Evolutionary conservation across 345 rosid species (phyloP).

Genomic region (Trapa bicornis): DNA sequence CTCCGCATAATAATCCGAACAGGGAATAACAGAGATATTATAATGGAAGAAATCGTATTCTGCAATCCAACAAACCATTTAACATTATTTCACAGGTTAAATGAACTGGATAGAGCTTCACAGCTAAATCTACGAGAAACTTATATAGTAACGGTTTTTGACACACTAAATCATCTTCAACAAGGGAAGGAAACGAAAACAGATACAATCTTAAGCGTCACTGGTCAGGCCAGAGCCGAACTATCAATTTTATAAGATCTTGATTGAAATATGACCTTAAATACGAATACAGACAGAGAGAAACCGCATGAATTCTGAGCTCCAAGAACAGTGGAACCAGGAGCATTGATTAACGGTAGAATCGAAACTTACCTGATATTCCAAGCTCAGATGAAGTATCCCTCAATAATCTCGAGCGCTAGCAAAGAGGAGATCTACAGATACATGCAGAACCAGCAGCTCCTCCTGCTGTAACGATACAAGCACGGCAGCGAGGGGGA

Average conservation of each 20-base stretch:
- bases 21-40: not conserved
- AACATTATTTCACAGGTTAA: no score
- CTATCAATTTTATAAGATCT: not conserved
- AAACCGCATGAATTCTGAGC: not conserved
- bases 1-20: not conserved
- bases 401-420: not conserved
- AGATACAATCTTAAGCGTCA: not conserved
- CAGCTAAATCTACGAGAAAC: not conserved
- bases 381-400: slow-evolving; percentile 3
- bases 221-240: not conserved
- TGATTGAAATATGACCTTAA: not conserved
- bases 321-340: not conserved
- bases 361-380: slow-evolving; percentile 15
- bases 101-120: no score
- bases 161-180: not conserved
- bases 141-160: not conserved
- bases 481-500: not conserved
- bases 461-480: not conserved
- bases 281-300: not conserved
- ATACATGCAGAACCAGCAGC: not conserved
- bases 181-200: not conserved
- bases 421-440: not conserved
- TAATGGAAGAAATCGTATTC: no score
- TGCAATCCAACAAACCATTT: no score
- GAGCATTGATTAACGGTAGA: slow-evolving; percentile 1